Evolutionary conservation across 306 rosid species (phyloP).

Genomic region (Ceratonia siliqua): DNA sequence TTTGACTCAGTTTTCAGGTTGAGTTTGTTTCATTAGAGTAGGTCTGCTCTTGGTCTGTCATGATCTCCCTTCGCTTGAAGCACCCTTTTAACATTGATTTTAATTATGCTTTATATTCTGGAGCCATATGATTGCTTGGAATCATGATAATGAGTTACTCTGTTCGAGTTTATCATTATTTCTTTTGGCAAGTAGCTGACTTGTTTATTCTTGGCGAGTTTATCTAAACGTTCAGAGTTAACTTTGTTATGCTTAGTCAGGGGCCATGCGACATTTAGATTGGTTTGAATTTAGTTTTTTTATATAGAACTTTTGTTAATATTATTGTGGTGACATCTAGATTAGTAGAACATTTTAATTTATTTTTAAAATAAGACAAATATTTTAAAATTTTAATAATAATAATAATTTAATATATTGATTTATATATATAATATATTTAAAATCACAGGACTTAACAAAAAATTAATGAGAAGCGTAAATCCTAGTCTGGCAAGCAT

Average conservation of each 20-base stretch:
- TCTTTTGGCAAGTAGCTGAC: neutral
- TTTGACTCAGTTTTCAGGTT: constrained; percentile 39
- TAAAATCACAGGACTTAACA: no score
- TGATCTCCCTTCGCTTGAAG: neutral
- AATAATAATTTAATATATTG: no score
- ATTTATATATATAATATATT: no score
- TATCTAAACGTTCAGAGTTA: no score
- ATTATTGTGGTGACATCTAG: no score
- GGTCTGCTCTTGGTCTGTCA: constrained; percentile 4
- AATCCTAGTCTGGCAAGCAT: neutral
- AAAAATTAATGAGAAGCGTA: neutral
- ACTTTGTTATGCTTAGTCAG: no score
- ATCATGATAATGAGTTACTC: neutral
- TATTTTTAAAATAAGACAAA: no score
- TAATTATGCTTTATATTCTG: neutral
- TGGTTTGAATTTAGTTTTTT: no score
- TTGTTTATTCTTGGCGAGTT: neutral
- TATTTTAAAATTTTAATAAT: no score
- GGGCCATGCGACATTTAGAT: no score
- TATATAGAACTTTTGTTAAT: no score
- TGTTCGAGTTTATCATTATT: neutral
- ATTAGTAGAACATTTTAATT: no score
- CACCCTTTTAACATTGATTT: neutral
- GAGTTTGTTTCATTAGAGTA: constrained; percentile 43
- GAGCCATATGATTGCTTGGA: neutral